Percentiles rank a stretch among this genome's conserved stretches.
Evolutionary conservation across 2,329 filamentous ascomycete species (phyloP).

Genomic region (Claviceps sp.): DNA sequence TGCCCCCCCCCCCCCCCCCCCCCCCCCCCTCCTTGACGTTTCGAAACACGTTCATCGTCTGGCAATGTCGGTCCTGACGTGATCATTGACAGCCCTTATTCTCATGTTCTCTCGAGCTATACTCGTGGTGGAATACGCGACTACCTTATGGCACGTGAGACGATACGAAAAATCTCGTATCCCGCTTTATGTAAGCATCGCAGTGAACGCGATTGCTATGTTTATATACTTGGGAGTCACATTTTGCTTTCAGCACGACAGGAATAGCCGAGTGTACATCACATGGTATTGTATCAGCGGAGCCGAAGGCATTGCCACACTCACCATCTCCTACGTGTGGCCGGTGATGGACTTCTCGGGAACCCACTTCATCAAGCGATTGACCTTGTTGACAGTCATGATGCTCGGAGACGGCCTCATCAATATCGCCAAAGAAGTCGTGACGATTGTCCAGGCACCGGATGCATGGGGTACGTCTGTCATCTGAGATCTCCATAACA

Average conservation of each 20-base stretch:
- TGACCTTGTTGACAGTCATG: constrained; percentile 51
- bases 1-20: no score
- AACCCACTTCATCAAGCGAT: constrained; percentile 49
- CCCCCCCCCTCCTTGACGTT: no score
- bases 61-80: not conserved
- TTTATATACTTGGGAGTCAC: constrained; percentile 28
- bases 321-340: constrained; percentile 40
- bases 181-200: constrained; percentile 23
- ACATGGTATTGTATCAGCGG: constrained; percentile 41
- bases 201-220: constrained; percentile 20
- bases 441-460: not conserved
- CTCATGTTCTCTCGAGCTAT: constrained; percentile 39
- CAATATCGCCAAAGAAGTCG: not conserved
- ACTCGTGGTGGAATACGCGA: constrained; percentile 39
- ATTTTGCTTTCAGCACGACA: constrained; percentile 21
- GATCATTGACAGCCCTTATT: constrained; percentile 22
- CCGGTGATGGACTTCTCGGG: constrained; percentile 45
- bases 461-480: not conserved
- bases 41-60: no score
- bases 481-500: not conserved
- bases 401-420: constrained; percentile 46
- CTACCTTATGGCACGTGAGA: constrained; percentile 29
- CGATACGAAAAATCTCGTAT: constrained; percentile 23
- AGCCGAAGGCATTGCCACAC: constrained; percentile 36
- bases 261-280: constrained; percentile 22